Evolutionary conservation across 805 yeast genomes (phyloP).

Genomic region (Monosporozyma aerobia): DNA sequence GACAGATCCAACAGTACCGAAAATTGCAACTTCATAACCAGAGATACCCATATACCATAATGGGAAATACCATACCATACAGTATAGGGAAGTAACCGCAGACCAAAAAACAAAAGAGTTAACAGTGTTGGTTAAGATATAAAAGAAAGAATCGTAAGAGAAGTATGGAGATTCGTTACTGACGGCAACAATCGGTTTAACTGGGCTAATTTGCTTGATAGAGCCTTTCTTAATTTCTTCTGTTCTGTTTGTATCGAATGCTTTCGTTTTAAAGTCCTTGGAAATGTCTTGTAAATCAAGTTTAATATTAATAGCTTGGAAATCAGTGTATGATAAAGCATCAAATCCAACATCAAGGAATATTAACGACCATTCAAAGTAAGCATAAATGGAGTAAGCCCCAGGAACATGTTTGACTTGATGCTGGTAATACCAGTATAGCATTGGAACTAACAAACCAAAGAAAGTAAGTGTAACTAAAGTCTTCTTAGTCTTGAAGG

Average conservation of each 20-base stretch:
- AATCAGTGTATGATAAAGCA: conserved; percentile 66
- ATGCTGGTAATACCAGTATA: conserved; percentile 87
- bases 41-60: conserved; percentile 97
- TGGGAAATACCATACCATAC: conserved; percentile 95
- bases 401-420: conserved; percentile 81
- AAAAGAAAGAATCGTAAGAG: conserved; percentile 22
- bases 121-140: conserved; percentile 33
- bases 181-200: background rate
- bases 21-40: conserved; percentile 75
- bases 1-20: conserved; percentile 50
- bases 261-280: conserved; percentile 1
- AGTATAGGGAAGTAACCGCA: conserved; percentile 64
- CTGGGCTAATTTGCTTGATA: background rate
- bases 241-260: background rate
- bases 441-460: conserved; percentile 64
- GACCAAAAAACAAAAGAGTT: conserved; percentile 85
- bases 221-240: background rate
- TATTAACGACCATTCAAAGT: conserved; percentile 88
- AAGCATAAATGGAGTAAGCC: conserved; percentile 92
- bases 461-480: conserved; percentile 56
- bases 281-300: conserved; percentile 13
- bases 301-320: conserved; percentile 46
- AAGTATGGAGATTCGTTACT: background rate
- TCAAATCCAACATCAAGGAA: conserved; percentile 80
- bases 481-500: conserved; percentile 36